These are phyloP conservation scores for Liriodendron chinense DNA, from an alignment of 164 flowering plant genomes.

Conservation along the genomic window DNA sequence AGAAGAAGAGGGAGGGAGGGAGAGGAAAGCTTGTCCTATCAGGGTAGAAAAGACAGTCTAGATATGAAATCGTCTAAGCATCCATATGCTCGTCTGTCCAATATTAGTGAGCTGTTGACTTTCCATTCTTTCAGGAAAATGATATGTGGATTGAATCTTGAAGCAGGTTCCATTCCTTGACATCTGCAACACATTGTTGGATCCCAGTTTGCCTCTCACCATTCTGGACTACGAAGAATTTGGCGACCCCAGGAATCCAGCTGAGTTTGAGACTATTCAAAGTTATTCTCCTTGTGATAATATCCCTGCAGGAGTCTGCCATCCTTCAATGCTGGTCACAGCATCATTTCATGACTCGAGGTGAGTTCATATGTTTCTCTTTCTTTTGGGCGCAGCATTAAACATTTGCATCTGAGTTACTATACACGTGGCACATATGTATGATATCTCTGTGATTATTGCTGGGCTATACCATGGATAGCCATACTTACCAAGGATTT, in stretches of 20 bases:
- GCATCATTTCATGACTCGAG: slow-evolving; percentile 82
- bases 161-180: slow-evolving; percentile 97
- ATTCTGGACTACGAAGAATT: slow-evolving; percentile 87
- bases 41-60: neutral
- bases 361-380: slow-evolving; percentile 25
- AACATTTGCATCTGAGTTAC: neutral
- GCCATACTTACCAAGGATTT: neutral
- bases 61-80: neutral
- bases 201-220: slow-evolving; percentile 82
- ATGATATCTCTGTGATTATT: neutral
- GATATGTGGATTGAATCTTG: slow-evolving; percentile 5
- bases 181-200: slow-evolving; percentile 78
- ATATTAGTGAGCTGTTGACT: neutral
- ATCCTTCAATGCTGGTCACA: slow-evolving; percentile 63
- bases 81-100: neutral
- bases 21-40: neutral
- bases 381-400: neutral
- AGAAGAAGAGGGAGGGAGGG: too few species aligned
- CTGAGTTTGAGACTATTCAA: slow-evolving; percentile 48
- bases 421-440: neutral
- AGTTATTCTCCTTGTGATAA: slow-evolving; percentile 88
- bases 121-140: slow-evolving; percentile 8
- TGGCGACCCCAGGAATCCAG: slow-evolving; percentile 63
- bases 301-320: slow-evolving; percentile 48
- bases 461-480: neutral